A percentile compares a stretch with the other conserved stretches of the same genome.
These are phyloP conservation scores for Uronychia setigera DNA, from an alignment of 73 alveolate genomes.

Conservation along the genomic window DNA sequence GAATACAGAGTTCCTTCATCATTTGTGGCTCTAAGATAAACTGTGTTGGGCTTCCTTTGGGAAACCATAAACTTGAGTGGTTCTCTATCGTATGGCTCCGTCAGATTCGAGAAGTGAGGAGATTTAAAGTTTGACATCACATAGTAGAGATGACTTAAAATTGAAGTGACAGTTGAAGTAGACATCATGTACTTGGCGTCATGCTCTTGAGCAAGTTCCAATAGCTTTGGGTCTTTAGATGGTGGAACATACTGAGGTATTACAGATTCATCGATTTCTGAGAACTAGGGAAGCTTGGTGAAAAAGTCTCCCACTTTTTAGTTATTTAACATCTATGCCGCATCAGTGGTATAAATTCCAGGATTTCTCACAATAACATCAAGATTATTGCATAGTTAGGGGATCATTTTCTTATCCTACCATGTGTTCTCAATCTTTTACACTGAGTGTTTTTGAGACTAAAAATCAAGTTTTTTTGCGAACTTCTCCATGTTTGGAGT, in stretches of 20 bases:
- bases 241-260: slow-evolving; percentile 63
- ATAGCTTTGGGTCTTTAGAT: slow-evolving; percentile 45
- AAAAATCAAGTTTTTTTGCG: neutral
- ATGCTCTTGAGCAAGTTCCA: slow-evolving; percentile 11
- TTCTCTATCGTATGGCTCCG: slow-evolving; percentile 67
- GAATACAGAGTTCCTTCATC: slow-evolving; percentile 55
- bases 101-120: slow-evolving; percentile 77
- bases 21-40: slow-evolving; percentile 59
- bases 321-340: slow-evolving; percentile 9
- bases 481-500: neutral
- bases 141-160: slow-evolving; percentile 73
- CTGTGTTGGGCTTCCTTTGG: slow-evolving; percentile 83
- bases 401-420: slow-evolving; percentile 40
- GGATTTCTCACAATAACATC: slow-evolving; percentile 40
- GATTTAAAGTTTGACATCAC: slow-evolving; percentile 70
- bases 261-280: slow-evolving; percentile 58
- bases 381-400: slow-evolving; percentile 38
- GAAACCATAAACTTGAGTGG: slow-evolving; percentile 85
- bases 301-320: slow-evolving; percentile 37
- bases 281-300: slow-evolving; percentile 55
- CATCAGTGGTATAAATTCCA: slow-evolving; percentile 47
- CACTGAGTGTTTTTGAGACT: slow-evolving; percentile 1
- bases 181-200: slow-evolving; percentile 54
- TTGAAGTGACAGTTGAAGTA: slow-evolving; percentile 73
- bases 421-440: slow-evolving; percentile 30